Evolutionary conservation across 768 basidiomycete species (phyloP), one percentile per base, ranked within the genome.

Genomic region (Lentinula edodes): DNA sequence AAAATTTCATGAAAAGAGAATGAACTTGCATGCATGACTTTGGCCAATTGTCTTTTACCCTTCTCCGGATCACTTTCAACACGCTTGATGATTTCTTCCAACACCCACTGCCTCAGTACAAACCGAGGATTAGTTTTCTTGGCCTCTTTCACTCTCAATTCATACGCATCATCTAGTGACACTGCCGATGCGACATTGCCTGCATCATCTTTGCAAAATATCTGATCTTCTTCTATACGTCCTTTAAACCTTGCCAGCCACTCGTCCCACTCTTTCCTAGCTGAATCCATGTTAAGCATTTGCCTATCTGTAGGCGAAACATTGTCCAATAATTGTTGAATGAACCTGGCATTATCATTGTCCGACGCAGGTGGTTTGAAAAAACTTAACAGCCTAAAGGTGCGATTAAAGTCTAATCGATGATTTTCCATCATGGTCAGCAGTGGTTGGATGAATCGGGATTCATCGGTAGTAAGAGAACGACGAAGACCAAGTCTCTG

Each of bases 71-170:
- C 90, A 62, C 74, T 73, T 69, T 94, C 90, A 1, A 93, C 83
- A 64, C 82, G 82, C 63, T 75, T 73, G 69, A 98, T 98, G 23
- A 92, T 88, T 69, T 98, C 95, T 71, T 98, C 95, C 38, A 99
- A 78, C 8, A 98, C 76, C 97, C 97, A 98, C 73, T 98, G 97
- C 62, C 97, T 79, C 62, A 98, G 73, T 38, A 96, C 87, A 73
- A 99, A 98, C 39, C 95, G 80, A 16, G 97, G 97, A 70, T 99
- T 99, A 34, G 80, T 85, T 23, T 64, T 71, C 63, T 77, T 80
- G 75, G 84, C 82, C 39, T 78, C 84, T 13, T 68, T 72, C 61
- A 78, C 73, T 56, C 88, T 75, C 63, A 80, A 80, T 1, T 63
- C 74, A 52, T 84, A 82, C 39, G 78, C 68, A 45, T 80, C 78